Base-by-base conservation (phyloP, 1,284 basidiomycete species). In the Malassezia pachydermatis region DNA sequence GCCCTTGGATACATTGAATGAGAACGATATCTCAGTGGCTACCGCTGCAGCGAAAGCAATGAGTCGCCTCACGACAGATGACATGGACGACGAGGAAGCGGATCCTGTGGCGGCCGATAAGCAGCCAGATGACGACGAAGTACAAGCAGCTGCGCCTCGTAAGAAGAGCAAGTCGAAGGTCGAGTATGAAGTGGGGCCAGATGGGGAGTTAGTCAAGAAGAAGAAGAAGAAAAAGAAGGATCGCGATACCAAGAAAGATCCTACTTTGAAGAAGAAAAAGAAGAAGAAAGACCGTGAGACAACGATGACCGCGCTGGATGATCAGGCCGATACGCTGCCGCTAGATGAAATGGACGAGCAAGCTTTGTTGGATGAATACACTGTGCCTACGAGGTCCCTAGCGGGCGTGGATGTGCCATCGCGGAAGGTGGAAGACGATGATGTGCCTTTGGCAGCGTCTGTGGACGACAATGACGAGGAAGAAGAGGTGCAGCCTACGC, bases 161-260 rank as follows among this genome's bases (percentile, higher is more conserved):
- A 33, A 29, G 16, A 43, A 50, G 22, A 42, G 35, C 27, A 32
- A 30, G 5, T 36, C 27, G 34, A 48, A 25, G 3, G 23, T 16
- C 6, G 11, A 29, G 2, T 22, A 41, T 24, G 39, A 22, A 3
- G 25, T 41, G 11, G 37, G 29, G 27, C 28, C 41, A 22, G 38
- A 50, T 13, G 45, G 37, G 14, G 45, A 47, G 22, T 20, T 28
- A 14, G 41, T 43, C 4, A 19, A 20, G 16, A 47, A 39, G 45
- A 47, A 44, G 34, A 51, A 45, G 36, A 50, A 50, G 37, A 51
- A 51, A 27, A 41, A 48, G 14, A 30, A 51, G 27, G 37, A 29
- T 11, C 22, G 9, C 2, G 37, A 11, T 6, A 23, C 23, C 23
- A 20, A 10, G 29, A 22, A 13, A 27, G 20, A 16, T n/a, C n/a